Evolutionary conservation across 106 monocot species (phyloP).

Genomic region (Cymbidium sinense): DNA sequence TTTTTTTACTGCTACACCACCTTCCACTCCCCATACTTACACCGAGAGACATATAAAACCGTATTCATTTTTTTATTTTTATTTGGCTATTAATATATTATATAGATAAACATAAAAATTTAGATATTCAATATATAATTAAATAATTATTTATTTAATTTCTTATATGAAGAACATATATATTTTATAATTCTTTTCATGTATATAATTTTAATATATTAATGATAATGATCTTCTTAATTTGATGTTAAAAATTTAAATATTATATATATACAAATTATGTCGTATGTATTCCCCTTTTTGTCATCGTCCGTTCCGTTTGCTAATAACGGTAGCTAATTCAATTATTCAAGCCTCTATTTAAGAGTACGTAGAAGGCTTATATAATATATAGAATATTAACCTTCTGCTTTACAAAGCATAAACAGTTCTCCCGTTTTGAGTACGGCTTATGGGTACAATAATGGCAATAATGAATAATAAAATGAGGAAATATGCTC

Average conservation of each 20-base stretch:
- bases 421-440: background rate
- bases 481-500: background rate
- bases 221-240: too few species aligned
- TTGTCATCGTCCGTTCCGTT: background rate
- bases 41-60: background rate
- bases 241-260: too few species aligned
- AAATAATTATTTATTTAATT: background rate
- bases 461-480: slow-evolving; percentile 2
- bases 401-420: background rate
- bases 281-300: too few species aligned
- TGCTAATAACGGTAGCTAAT: background rate
- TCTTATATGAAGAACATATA: too few species aligned
- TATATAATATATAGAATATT: background rate
- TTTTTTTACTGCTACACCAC: background rate
- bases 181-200: too few species aligned
- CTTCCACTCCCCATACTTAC: background rate
- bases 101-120: background rate
- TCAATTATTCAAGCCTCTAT: background rate
- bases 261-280: too few species aligned
- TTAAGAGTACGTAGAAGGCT: background rate
- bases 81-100: background rate
- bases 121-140: background rate
- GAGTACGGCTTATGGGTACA: background rate
- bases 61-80: too few species aligned
- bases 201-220: too few species aligned